These are phyloP conservation scores for Yamadazyma trypodendri DNA, from an alignment of 1,139 yeast species.

Conservation along the genomic window DNA sequence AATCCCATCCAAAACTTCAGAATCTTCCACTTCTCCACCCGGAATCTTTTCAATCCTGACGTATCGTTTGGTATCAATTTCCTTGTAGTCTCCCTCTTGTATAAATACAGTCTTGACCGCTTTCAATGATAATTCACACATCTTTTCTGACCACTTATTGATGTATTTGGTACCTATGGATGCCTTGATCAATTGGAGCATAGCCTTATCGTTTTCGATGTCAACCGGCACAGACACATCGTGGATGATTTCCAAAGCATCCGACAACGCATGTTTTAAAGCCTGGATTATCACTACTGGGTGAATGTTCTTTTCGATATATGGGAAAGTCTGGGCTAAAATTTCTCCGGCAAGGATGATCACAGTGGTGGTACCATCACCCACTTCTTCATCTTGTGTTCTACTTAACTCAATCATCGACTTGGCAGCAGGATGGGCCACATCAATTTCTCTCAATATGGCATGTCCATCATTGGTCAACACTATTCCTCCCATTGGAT, in stretches of 20 bases:
- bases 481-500: constrained; percentile 98
- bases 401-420: constrained; percentile 96
- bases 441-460: constrained; percentile 83
- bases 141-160: constrained; percentile 84
- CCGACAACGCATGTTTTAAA: constrained; percentile 83
- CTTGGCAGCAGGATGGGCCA: constrained; percentile 97
- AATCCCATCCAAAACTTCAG: constrained; percentile 86
- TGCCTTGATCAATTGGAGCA: constrained; percentile 83
- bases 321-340: constrained; percentile 91
- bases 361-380: constrained; percentile 97
- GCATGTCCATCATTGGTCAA: constrained; percentile 98
- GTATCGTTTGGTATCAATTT: constrained; percentile 90
- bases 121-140: constrained; percentile 84
- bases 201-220: constrained; percentile 76
- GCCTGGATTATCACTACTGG: constrained; percentile 97
- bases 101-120: constrained; percentile 85
- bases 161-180: constrained; percentile 96
- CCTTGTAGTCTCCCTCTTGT: constrained; percentile 69
- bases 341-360: constrained; percentile 95
- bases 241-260: constrained; percentile 86
- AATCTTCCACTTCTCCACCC: constrained; percentile 94
- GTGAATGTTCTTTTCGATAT: constrained; percentile 90
- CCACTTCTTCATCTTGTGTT: constrained; percentile 99
- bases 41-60: constrained; percentile 94
- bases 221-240: constrained; percentile 85